Percentiles rank a stretch among this genome's conserved stretches.
phyloP scores from a whole-genome alignment of 2,329 filamentous ascomycete species.

The Diplodia scrobiculata region DNA sequence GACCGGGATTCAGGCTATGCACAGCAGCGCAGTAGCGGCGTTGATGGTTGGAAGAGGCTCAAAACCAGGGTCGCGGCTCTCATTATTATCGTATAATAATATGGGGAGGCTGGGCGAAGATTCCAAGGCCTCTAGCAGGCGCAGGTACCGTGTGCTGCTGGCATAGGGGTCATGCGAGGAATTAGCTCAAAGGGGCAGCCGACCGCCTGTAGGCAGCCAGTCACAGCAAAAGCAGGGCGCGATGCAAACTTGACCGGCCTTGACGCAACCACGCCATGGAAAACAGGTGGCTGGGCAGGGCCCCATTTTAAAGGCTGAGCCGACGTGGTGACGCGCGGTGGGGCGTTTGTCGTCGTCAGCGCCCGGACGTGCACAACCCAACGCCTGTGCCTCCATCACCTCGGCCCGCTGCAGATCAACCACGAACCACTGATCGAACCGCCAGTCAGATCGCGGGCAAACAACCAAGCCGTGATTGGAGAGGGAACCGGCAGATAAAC shows the following conservation, averaged over 20 bases:
- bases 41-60: constrained; percentile 16
- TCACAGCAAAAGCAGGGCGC: background rate
- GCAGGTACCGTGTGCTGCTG: constrained; percentile 5
- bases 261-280: background rate
- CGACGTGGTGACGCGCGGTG: constrained; percentile 26
- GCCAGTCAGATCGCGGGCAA: background rate
- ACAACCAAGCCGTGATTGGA: background rate
- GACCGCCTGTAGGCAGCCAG: background rate
- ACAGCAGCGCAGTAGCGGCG: constrained; percentile 23
- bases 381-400: background rate
- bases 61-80: constrained; percentile 4
- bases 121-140: background rate
- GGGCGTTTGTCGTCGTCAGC: constrained; percentile 27
- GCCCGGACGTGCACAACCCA: constrained; percentile 8
- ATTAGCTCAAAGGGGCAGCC: constrained; percentile 4
- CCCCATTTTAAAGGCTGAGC: background rate
- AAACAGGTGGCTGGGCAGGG: constrained; percentile 21
- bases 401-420: constrained; percentile 8
- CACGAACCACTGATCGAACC: background rate
- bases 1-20: constrained; percentile 7
- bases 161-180: constrained; percentile 8
- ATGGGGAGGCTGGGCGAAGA: constrained; percentile 19
- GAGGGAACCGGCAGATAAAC: background rate
- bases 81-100: constrained; percentile 19
- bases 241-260: background rate